phyloP scores from a whole-genome alignment of 805 yeast genomes.

The Saccharomycopsis sp. region DNA sequence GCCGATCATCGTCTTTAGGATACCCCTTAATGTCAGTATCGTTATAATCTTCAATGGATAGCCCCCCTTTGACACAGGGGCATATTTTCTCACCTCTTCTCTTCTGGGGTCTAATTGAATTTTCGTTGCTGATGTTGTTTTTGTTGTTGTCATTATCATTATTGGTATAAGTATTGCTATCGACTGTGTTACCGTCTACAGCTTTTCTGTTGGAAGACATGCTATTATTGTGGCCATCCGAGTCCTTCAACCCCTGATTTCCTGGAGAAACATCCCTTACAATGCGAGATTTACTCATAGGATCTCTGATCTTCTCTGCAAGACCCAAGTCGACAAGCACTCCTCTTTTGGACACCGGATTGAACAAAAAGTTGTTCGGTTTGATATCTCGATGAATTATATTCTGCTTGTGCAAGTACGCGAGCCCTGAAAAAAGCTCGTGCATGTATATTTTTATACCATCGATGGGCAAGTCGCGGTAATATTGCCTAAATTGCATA shows the following conservation, averaged over 20 bases:
- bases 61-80: constrained; percentile 46
- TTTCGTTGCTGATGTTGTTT: constrained; percentile 2
- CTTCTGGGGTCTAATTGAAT: constrained; percentile 21
- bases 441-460: constrained; percentile 78
- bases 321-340: constrained; percentile 88
- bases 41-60: constrained; percentile 9
- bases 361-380: constrained; percentile 67
- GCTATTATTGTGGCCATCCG: not conserved
- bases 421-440: constrained; percentile 71
- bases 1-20: constrained; percentile 80
- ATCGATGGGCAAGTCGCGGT: constrained; percentile 65
- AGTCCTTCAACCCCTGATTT: not conserved
- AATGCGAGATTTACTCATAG: constrained; percentile 20
- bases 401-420: constrained; percentile 59
- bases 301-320: constrained; percentile 48
- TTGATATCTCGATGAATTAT: constrained; percentile 92
- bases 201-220: constrained; percentile 22
- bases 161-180: constrained; percentile 23
- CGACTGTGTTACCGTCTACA: constrained; percentile 21
- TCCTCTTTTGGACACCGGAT: constrained; percentile 57
- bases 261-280: constrained; percentile 13
- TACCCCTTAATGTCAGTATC: constrained; percentile 49
- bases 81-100: constrained; percentile 33
- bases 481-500: constrained; percentile 83
- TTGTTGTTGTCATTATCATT: constrained; percentile 12